Conservation (phyloP, 768 basidiomycete species). For the Tremella fuciformis region DNA sequence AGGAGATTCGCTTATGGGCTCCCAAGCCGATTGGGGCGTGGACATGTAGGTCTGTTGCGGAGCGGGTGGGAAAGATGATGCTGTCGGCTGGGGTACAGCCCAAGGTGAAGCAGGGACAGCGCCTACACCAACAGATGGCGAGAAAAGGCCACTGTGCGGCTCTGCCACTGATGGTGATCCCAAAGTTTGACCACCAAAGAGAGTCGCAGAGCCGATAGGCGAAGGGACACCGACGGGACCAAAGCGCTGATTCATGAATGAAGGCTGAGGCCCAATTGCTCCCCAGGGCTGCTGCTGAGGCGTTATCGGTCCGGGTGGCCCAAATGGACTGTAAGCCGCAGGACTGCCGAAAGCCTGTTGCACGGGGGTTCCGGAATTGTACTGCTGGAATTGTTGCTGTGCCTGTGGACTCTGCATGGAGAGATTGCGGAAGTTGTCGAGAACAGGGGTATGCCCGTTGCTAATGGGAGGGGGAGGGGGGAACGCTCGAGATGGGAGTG, state of each 20-base stretch:
- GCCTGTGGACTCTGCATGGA: conserved; percentile 11
- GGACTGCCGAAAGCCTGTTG: conserved; percentile 10
- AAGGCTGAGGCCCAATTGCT: not conserved
- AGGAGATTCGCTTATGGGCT: not conserved
- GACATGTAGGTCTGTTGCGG: not conserved
- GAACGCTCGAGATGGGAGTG: conserved; percentile 33
- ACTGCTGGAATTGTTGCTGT: not conserved
- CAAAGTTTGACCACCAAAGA: conserved; percentile 8
- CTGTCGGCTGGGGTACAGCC: conserved; percentile 32
- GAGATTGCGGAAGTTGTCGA: conserved; percentile 18
- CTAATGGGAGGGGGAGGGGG: conserved; percentile 13
- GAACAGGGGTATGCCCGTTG: conserved; percentile 14
- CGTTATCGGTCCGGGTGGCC: conserved; percentile 10
- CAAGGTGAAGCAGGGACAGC: conserved; percentile 41
- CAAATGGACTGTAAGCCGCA: conserved; percentile 10
- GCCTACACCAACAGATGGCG: conserved; percentile 37
- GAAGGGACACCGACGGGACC: conserved; percentile 29
- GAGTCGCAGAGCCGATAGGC: conserved; percentile 21
- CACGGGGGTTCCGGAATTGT: not conserved
- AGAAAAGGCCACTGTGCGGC: conserved; percentile 29
- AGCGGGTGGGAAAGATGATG: conserved; percentile 4
- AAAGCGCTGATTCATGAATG: conserved; percentile 17
- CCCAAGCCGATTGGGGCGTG: not conserved
- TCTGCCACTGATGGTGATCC: conserved; percentile 29
- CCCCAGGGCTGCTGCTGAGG: conserved; percentile 15